A percentile compares a stretch with the other conserved stretches of the same genome.
Evolutionary conservation across 768 basidiomycete genomes (phyloP).

Genomic region (Lentinula raphanica): DNA sequence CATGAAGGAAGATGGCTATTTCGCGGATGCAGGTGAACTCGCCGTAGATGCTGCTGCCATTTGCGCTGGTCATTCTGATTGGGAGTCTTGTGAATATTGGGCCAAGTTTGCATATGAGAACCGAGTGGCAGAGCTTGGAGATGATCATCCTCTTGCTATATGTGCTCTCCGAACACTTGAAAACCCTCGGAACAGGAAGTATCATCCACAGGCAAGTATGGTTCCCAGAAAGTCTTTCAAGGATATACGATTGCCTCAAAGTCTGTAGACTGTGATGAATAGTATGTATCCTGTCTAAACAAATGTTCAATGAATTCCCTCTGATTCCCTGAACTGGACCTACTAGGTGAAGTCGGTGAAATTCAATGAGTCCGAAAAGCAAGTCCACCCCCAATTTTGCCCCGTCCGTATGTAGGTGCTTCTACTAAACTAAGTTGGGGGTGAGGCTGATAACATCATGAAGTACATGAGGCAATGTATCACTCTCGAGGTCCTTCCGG

Average conservation of each 20-base stretch:
- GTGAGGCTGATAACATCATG: no score
- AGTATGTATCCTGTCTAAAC: no score
- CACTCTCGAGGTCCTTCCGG: no score
- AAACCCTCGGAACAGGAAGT: background rate
- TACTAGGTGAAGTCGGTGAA: no score
- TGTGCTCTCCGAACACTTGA: background rate
- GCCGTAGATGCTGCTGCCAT: slow-evolving; percentile 15
- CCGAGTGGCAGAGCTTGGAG: slow-evolving; percentile 16
- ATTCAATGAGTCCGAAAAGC: no score
- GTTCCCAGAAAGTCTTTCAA: background rate
- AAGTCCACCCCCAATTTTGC: no score
- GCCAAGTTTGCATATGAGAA: slow-evolving; percentile 14
- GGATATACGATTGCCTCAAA: background rate
- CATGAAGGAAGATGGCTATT: slow-evolving; percentile 15
- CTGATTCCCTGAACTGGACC: no score
- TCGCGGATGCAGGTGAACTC: slow-evolving; percentile 17
- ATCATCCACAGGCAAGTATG: background rate
- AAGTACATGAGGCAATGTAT: no score
- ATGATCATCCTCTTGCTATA: slow-evolving; percentile 13
- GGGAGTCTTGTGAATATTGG: slow-evolving; percentile 20
- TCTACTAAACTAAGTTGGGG: no score
- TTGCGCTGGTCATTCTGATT: slow-evolving; percentile 18
- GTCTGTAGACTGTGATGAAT: no score
- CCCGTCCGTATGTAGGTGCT: no score
- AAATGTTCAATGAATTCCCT: no score